phyloP scores from a whole-genome alignment of 305 asterid genomes.

The Withania somnifera region DNA sequence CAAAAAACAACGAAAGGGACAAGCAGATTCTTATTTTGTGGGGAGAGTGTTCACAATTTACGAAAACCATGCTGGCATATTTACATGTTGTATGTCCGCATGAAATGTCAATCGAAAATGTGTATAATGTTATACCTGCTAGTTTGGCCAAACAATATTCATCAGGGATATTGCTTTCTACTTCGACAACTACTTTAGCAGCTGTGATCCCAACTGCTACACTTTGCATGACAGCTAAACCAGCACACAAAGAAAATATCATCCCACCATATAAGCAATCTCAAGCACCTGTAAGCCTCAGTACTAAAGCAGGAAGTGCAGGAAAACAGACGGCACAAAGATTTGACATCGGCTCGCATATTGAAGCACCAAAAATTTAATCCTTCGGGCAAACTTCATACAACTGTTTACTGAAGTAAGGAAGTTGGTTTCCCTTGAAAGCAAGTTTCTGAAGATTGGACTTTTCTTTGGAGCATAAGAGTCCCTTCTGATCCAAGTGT shows the following conservation, averaged over 20 bases:
- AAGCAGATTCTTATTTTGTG: not conserved
- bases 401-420: conserved; percentile 28
- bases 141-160: conserved; percentile 38
- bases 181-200: conserved; percentile 76
- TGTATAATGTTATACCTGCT: conserved; percentile 32
- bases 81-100: not conserved
- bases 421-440: conserved; percentile 11
- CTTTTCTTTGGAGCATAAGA: conserved; percentile 50
- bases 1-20: not conserved
- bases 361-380: conserved; percentile 20
- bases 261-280: conserved; percentile 91
- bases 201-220: conserved; percentile 81
- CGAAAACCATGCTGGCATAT: not conserved
- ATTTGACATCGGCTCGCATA: conserved; percentile 16
- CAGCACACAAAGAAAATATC: conserved; percentile 54
- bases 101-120: not conserved
- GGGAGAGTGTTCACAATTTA: not conserved
- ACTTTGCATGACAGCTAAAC: conserved; percentile 83
- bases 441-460: conserved; percentile 20
- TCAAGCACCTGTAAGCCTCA: conserved; percentile 77
- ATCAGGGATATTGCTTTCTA: conserved; percentile 57
- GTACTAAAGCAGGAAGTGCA: conserved; percentile 60
- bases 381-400: conserved; percentile 41
- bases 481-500: conserved; percentile 75
- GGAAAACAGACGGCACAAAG: conserved; percentile 57